Conservation (phyloP, 2,329 filamentous ascomycete species). For the Monilinia aucupariae region DNA sequence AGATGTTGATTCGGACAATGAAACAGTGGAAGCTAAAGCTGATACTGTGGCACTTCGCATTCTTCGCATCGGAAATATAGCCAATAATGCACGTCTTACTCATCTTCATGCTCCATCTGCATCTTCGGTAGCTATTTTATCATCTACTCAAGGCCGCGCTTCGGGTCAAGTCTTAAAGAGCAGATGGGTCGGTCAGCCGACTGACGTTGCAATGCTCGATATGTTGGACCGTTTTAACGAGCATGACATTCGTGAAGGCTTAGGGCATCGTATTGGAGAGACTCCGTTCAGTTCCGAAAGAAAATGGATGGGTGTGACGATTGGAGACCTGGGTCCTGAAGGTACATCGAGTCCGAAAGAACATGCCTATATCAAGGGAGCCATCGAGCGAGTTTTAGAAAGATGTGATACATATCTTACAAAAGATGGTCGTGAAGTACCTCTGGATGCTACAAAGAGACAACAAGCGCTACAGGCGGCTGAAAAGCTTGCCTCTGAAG, state of each 20-base stretch:
- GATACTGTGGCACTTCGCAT: slow-evolving; percentile 74
- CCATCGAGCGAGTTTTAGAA: slow-evolving; percentile 78
- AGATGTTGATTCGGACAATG: slow-evolving; percentile 48
- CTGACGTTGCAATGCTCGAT: slow-evolving; percentile 94
- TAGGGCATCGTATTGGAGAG: slow-evolving; percentile 77
- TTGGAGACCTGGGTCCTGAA: slow-evolving; percentile 45
- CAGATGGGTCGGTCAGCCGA: slow-evolving; percentile 93
- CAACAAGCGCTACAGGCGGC: slow-evolving; percentile 74
- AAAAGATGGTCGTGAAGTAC: slow-evolving; percentile 77
- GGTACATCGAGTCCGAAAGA: slow-evolving; percentile 48
- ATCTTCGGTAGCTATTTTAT: slow-evolving; percentile 72
- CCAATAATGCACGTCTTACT: slow-evolving; percentile 84
- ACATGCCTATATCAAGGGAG: slow-evolving; percentile 91
- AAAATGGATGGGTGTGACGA: slow-evolving; percentile 98
- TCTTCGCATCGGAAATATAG: slow-evolving; percentile 88
- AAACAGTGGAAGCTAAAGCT: slow-evolving; percentile 51
- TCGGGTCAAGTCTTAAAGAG: slow-evolving; percentile 64
- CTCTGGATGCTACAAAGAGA: slow-evolving; percentile 70
- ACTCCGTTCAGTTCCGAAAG: slow-evolving; percentile 94
- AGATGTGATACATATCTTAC: slow-evolving; percentile 89
- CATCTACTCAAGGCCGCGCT: slow-evolving; percentile 63
- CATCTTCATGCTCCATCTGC: slow-evolving; percentile 64
- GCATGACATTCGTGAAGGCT: slow-evolving; percentile 80
- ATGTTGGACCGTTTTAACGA: slow-evolving; percentile 86
- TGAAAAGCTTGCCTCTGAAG: slow-evolving; percentile 80